phyloP scores from a whole-genome alignment of 2,329 filamentous ascomycete species.

The Penicillium sp. region DNA sequence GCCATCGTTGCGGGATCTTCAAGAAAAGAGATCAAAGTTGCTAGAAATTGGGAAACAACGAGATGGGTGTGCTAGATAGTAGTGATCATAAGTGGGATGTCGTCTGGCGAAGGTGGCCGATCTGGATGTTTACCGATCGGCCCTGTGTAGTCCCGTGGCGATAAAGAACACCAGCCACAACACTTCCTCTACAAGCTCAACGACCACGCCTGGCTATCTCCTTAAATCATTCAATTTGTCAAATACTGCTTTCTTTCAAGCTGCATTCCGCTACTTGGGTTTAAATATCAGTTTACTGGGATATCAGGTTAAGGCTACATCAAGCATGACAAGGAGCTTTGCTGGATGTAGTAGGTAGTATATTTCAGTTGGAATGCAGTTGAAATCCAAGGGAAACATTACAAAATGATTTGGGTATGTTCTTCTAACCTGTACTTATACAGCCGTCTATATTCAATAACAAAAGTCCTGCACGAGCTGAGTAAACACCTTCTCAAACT shows the following conservation, averaged over 20 bases:
- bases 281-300: background rate
- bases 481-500: constrained; percentile 30
- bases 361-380: background rate
- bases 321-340: background rate
- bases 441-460: background rate
- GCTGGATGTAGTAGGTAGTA: background rate
- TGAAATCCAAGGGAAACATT: background rate
- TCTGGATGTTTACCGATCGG: constrained; percentile 5
- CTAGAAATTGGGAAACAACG: background rate
- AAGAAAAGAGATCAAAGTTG: background rate
- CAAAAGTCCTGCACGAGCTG: constrained; percentile 24
- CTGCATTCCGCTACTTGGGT: background rate
- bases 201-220: background rate
- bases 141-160: constrained; percentile 15
- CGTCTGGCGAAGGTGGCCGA: background rate
- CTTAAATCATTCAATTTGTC: background rate
- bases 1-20: constrained; percentile 29
- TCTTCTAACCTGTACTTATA: background rate
- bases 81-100: background rate
- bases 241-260: background rate
- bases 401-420: background rate
- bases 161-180: constrained; percentile 19
- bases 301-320: background rate
- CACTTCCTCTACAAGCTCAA: background rate
- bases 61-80: background rate